Evolutionary conservation across 163 green algal genomes (phyloP).

Genomic region (Coccomyxa subellipsoidea): DNA sequence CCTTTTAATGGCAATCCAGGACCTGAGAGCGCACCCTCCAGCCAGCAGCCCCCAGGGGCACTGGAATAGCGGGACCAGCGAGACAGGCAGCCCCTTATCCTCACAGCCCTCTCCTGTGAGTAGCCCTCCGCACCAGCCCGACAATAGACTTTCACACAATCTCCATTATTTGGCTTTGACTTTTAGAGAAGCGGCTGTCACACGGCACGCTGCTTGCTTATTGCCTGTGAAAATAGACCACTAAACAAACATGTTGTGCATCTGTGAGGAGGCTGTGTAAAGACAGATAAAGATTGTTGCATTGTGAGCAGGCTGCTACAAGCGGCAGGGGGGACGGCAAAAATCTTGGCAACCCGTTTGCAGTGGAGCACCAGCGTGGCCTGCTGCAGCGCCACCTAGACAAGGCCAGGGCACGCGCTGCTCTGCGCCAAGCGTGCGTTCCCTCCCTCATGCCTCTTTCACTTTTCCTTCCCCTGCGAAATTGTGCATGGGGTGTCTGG

Average conservation of each 20-base stretch:
- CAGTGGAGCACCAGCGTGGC: slow-evolving; percentile 15
- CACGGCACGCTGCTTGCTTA: too few species aligned
- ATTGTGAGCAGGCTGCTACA: background rate
- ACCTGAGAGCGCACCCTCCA: background rate
- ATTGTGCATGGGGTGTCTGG: too few species aligned
- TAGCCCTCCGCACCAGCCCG: background rate
- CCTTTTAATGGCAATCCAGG: slow-evolving; percentile 20
- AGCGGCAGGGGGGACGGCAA: too few species aligned
- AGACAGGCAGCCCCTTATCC: background rate
- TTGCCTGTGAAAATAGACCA: too few species aligned
- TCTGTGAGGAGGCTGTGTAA: too few species aligned
- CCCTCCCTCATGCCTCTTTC: background rate
- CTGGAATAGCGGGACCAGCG: background rate
- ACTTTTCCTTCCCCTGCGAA: too few species aligned
- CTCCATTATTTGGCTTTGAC: too few species aligned
- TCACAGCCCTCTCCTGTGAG: background rate
- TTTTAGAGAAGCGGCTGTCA: too few species aligned
- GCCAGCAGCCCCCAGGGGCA: background rate
- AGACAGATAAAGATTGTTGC: background rate
- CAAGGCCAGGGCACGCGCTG: slow-evolving; percentile 20
- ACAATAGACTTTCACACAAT: background rate
- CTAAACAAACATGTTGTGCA: too few species aligned
- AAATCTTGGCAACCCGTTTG: background rate
- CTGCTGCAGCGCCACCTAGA: slow-evolving; percentile 23
- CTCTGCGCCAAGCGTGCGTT: slow-evolving; percentile 17